Evolutionary conservation across 306 rosid genomes (phyloP), one percentile per base, ranked within the genome.

Genomic region (Vigna hirtella): DNA sequence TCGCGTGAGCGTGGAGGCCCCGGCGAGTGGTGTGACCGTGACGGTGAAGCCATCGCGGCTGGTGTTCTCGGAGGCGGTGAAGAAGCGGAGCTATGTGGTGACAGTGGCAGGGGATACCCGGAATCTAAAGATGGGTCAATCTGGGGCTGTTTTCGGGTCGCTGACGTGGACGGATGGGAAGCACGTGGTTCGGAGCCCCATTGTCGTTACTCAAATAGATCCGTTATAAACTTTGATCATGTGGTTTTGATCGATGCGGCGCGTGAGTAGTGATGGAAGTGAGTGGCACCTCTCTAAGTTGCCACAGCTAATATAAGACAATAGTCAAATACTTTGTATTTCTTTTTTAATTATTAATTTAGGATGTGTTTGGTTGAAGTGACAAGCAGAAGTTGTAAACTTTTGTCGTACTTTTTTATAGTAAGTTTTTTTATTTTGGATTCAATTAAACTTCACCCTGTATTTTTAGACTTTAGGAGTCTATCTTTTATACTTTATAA

Each of bases 151-250:
- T 14, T 94, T 94, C 79, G 98, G 98, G 85, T 86, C 90, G 65
- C 56, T 94, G 32, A 74, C 90, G 38, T 94, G 98, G 98, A 74
- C 85, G 8, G 96, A 94, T 77, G 97, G 94, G 45, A 94, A 84
- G 53, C 97, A 94, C 52, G 88, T 81, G 69, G 98, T 94, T 74
- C 90, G 98, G 79, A 94, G 96, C 86, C 94, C 98, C 89, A 64
- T 91, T 47, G 96, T 87, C 6, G 88, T 94, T 14, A 84, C 96
- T 40, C 89, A 90, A 82, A 66, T 90, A 81, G 89, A 77, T 50
- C 93, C 96, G 20, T 81, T 90, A 66, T 94, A 80, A 83, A 83
- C 36, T 38, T 70, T 43, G 77, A 68, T 85, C 91, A 80, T 52
- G 82, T 80, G 57, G 81, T 78, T 86, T 88, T 90, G 90, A 76